Evolutionary conservation across 1,139 yeast species (phyloP).

Genomic region (Spathaspora sp.): DNA sequence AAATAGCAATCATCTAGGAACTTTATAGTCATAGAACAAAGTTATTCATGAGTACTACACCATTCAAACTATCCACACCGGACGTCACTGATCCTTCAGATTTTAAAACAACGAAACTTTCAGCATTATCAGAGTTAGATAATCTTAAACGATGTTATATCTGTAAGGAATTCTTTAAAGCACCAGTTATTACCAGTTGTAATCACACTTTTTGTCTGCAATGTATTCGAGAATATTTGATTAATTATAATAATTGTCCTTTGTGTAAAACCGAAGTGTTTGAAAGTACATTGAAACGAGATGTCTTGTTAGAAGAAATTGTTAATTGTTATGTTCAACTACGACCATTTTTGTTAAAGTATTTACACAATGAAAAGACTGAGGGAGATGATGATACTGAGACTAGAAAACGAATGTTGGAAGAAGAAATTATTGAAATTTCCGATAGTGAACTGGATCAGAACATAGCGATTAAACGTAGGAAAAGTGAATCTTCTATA

Average conservation of each 20-base stretch:
- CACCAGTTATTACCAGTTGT: slow-evolving; percentile 85
- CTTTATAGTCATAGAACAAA: neutral
- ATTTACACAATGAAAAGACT: slow-evolving; percentile 15
- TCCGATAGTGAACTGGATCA: slow-evolving; percentile 6
- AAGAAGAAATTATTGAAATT: slow-evolving; percentile 8
- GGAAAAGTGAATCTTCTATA: slow-evolving; percentile 2
- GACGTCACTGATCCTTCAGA: slow-evolving; percentile 65
- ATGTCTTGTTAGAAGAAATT: slow-evolving; percentile 71
- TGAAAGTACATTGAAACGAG: slow-evolving; percentile 70
- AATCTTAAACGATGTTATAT: slow-evolving; percentile 78
- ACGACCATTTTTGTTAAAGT: slow-evolving; percentile 37
- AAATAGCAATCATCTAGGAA: neutral
- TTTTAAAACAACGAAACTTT: slow-evolving; percentile 55
- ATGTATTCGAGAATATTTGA: slow-evolving; percentile 75
- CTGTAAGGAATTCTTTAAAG: slow-evolving; percentile 81
- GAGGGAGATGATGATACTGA: slow-evolving; percentile 2
- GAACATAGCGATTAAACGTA: slow-evolving; percentile 1
- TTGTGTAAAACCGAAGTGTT: slow-evolving; percentile 70
- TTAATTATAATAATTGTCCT: slow-evolving; percentile 68
- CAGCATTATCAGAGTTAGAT: slow-evolving; percentile 63
- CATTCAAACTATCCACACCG: slow-evolving; percentile 7
- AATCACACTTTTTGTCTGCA: slow-evolving; percentile 90
- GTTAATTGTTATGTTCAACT: slow-evolving; percentile 52
- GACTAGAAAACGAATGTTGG: slow-evolving; percentile 1
- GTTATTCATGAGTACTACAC: slow-evolving; percentile 3